Evolutionary conservation across 2,329 filamentous ascomycete genomes (phyloP).

Genomic region (Pyricularia sp.): DNA sequence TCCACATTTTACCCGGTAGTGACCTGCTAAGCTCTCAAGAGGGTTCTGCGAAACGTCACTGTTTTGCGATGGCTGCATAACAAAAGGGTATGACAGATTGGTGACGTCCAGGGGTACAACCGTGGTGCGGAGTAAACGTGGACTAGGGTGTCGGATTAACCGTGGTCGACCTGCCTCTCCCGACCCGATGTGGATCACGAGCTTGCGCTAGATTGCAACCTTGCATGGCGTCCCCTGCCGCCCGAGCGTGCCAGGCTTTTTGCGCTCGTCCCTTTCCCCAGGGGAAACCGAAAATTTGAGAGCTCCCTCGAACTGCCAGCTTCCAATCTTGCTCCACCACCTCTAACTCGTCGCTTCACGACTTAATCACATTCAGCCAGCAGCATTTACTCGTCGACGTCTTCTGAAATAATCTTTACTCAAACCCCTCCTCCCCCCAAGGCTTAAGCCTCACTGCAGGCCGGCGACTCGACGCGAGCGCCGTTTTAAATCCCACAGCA

Average conservation of each 20-base stretch:
- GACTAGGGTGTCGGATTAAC: neutral
- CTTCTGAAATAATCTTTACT: no score
- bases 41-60: neutral
- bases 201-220: neutral
- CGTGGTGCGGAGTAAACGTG: neutral
- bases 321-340: neutral
- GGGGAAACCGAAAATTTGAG: neutral
- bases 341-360: neutral
- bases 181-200: neutral
- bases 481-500: neutral
- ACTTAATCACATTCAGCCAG: neutral
- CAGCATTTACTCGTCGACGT: neutral
- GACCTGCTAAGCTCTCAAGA: neutral
- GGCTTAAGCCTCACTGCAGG: neutral
- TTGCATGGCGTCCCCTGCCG: slow-evolving; percentile 1
- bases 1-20: neutral
- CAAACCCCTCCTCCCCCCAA: neutral
- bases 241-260: neutral
- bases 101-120: neutral
- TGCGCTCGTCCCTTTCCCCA: slow-evolving; percentile 1
- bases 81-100: neutral
- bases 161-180: neutral
- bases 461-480: neutral
- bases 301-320: neutral
- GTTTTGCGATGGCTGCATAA: neutral